These are phyloP conservation scores for Antrodiella citrinella DNA, from an alignment of 768 basidiomycete genomes.

Conservation along the genomic window DNA sequence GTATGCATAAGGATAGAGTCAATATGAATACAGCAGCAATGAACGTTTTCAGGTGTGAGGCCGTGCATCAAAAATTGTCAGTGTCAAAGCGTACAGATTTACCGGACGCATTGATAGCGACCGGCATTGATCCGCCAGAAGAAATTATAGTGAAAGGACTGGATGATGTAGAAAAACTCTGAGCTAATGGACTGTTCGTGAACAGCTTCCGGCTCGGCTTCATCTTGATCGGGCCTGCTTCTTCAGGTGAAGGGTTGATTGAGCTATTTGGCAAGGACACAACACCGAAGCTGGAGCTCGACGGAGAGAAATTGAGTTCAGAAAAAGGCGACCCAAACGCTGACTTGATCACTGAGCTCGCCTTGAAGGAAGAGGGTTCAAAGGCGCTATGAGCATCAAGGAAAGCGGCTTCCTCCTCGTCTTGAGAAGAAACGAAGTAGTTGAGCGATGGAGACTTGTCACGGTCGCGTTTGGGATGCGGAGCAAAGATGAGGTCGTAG, in stretches of 20 bases:
- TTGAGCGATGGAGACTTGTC: neutral
- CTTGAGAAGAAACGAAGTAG: neutral
- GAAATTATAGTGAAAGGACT: neutral
- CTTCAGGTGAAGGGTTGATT: neutral
- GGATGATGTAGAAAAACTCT: neutral
- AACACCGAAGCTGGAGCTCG: neutral
- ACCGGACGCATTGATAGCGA: too few relatives aligned
- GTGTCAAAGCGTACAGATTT: too few relatives aligned
- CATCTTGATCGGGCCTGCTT: neutral
- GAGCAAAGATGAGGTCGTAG: neutral
- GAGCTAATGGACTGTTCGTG: neutral
- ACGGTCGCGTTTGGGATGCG: neutral
- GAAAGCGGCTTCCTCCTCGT: neutral
- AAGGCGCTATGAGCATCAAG: neutral
- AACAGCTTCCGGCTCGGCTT: neutral
- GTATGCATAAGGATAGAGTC: too few relatives aligned
- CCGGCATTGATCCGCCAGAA: neutral
- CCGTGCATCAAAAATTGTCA: too few relatives aligned
- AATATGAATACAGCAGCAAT: too few relatives aligned
- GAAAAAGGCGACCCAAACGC: neutral
- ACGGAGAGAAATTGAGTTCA: neutral
- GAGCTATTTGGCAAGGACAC: neutral
- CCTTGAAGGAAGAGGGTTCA: neutral
- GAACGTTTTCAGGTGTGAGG: too few relatives aligned
- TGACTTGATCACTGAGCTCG: neutral